phyloP scores from a whole-genome alignment of 2,329 filamentous ascomycete species.

The Bimuria novae-zelandiae region DNA sequence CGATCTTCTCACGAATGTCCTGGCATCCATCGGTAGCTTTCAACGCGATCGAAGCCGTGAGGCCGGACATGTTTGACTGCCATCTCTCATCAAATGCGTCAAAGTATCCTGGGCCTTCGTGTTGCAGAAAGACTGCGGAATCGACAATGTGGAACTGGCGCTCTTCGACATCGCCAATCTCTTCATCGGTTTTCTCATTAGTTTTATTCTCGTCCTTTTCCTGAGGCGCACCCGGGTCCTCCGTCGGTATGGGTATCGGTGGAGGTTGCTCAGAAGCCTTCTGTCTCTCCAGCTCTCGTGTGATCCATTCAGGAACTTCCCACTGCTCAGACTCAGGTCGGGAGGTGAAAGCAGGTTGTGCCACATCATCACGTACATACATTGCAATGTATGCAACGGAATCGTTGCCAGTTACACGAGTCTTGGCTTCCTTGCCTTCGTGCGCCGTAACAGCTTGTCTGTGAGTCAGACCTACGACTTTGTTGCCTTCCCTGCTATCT shows the following conservation, averaged over 20 bases:
- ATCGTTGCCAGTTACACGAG: constrained; percentile 49
- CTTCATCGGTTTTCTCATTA: constrained; percentile 9
- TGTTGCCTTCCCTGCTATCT: constrained; percentile 57
- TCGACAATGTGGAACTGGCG: constrained; percentile 40
- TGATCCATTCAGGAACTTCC: constrained; percentile 51
- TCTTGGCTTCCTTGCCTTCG: constrained; percentile 51
- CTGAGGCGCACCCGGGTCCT: constrained; percentile 8
- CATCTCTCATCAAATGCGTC: constrained; percentile 39
- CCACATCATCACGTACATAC: constrained; percentile 59
- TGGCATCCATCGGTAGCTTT: constrained; percentile 29
- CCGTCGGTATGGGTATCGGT: constrained; percentile 15
- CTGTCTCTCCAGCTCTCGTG: constrained; percentile 32
- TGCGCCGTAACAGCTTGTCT: constrained; percentile 59
- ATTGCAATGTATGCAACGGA: constrained; percentile 60
- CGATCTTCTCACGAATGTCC: constrained; percentile 39
- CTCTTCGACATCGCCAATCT: constrained; percentile 13
- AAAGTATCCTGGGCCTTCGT: constrained; percentile 45
- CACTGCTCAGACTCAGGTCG: constrained; percentile 53
- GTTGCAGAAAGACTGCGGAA: constrained; percentile 38
- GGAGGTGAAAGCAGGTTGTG: constrained; percentile 44
- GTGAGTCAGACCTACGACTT: constrained; percentile 61
- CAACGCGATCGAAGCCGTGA: constrained; percentile 28
- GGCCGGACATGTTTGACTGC: constrained; percentile 14
- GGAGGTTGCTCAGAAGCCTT: constrained; percentile 19
- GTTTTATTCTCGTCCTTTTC: constrained; percentile 11